A percentile compares a stretch with the other conserved stretches of the same genome.
phyloP scores from a whole-genome alignment of 768 basidiomycete genomes.

The Termitomyces sp. region DNA sequence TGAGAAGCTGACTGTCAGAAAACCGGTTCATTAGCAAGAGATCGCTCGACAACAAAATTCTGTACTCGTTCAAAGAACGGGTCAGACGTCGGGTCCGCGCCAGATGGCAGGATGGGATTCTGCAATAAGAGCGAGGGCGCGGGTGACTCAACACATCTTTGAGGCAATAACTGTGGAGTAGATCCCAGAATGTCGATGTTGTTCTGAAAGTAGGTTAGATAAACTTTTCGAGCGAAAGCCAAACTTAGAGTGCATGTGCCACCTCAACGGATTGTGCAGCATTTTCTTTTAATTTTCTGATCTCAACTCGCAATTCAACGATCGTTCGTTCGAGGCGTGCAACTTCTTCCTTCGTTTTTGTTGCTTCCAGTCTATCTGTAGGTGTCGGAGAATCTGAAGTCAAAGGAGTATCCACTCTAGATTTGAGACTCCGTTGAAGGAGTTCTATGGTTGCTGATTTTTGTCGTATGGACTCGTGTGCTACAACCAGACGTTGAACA shows the following conservation, averaged over 20 bases:
- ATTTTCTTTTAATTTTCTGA: constrained; percentile 25
- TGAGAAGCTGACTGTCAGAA: background rate
- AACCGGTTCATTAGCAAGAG: background rate
- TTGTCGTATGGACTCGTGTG: constrained; percentile 55
- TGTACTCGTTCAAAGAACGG: constrained; percentile 10
- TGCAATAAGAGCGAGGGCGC: constrained; percentile 3
- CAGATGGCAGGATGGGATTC: background rate
- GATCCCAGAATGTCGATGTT: background rate
- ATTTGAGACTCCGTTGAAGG: constrained; percentile 28
- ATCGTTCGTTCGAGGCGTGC: constrained; percentile 29
- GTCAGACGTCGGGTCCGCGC: background rate
- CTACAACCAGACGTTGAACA: constrained; percentile 51
- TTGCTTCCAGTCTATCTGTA: constrained; percentile 13
- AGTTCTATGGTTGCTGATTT: constrained; percentile 48
- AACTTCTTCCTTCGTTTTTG: constrained; percentile 31
- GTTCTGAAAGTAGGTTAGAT: constrained; percentile 2
- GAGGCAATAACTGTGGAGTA: background rate
- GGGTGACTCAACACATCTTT: constrained; percentile 3
- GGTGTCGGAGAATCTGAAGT: background rate
- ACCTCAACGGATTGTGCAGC: constrained; percentile 19
- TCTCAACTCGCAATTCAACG: constrained; percentile 30
- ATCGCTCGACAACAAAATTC: background rate
- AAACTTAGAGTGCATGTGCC: constrained; percentile 20
- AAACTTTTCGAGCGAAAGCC: background rate
- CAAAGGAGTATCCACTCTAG: constrained; percentile 9